These are phyloP conservation scores for Otatea glauca DNA, from an alignment of 176 grass and related monocot genomes.

Conservation along the genomic window DNA sequence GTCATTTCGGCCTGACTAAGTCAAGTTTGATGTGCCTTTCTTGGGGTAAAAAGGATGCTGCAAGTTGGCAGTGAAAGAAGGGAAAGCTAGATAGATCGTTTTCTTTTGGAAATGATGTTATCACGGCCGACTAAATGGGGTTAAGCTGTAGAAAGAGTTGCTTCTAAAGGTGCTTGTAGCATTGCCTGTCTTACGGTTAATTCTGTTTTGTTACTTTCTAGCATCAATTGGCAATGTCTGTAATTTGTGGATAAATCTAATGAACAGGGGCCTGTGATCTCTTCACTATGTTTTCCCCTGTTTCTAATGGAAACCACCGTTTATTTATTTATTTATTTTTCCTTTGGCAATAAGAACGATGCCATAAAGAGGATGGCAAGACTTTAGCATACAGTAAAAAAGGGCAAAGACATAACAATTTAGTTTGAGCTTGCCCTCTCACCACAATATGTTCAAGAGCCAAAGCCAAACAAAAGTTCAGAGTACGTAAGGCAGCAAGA, in stretches of 20 bases:
- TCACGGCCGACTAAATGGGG: background rate
- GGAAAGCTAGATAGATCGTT: background rate
- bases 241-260: constrained; percentile 8
- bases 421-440: background rate
- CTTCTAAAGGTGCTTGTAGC: constrained; percentile 26
- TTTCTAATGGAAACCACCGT: too few species aligned
- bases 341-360: background rate
- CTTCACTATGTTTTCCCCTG: background rate
- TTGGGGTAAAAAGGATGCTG: background rate
- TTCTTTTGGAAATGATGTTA: constrained; percentile 6
- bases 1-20: background rate
- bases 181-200: background rate
- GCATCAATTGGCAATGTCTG: background rate
- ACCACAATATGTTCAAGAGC: background rate
- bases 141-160: constrained; percentile 1
- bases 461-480: background rate
- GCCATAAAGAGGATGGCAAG: background rate
- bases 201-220: background rate
- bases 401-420: background rate
- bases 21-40: background rate
- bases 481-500: background rate
- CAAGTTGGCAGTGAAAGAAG: background rate
- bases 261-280: background rate
- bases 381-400: background rate
- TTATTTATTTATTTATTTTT: background rate